Base-by-base conservation (phyloP, 1,284 basidiomycete species). In the Entoloma clypeatum region DNA sequence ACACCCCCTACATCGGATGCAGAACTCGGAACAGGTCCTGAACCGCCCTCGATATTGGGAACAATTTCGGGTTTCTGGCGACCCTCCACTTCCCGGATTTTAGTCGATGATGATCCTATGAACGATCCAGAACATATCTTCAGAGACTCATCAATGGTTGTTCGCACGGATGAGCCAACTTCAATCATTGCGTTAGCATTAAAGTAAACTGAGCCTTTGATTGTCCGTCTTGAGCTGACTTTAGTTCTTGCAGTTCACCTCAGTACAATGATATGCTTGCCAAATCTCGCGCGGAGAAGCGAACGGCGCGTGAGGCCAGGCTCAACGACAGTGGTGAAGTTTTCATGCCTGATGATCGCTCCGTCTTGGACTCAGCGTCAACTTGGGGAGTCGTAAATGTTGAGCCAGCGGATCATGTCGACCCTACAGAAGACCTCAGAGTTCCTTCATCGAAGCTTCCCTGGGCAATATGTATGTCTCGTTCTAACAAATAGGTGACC, bases 101-200 rank as follows among this genome's bases (percentile, higher is more conserved):
- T 76, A 13, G 54, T 74, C 19, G 82, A 84, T 8, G 82, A 86
- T 19, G 85, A 87, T 54, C 72, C 75, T 3, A 74, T 81, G 62
- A 73, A 74, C 41, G 83, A 88, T 56, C 83, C 83, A 3, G 92
- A 95, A 55, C 92, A 96, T 57, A 86, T 99, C 36, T 98, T 98
- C 64, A 79, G 91, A 21, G 95, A 98, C 58, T 94, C 92, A 10
- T 85, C 86, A 1, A 95, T 98, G 75, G 85, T 98, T 36, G 88
- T 99, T 18, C 80, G 96, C 16, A 95, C 94, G 35, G 94, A 98
- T 60, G 96, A 99, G 62, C 96, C 96, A 3, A 97, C 93, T 0
- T 97, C 93, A 7, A 96, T 99, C 55, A 95, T 99, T 50, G 95
- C 96, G 3, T 82, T 98, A 41, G 93, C 93, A 7, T 69, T 99